Evolutionary conservation across 176 grass and related monocot species (phyloP), one percentile per base, ranked within the genome.

Genomic region (Carex parvula): DNA sequence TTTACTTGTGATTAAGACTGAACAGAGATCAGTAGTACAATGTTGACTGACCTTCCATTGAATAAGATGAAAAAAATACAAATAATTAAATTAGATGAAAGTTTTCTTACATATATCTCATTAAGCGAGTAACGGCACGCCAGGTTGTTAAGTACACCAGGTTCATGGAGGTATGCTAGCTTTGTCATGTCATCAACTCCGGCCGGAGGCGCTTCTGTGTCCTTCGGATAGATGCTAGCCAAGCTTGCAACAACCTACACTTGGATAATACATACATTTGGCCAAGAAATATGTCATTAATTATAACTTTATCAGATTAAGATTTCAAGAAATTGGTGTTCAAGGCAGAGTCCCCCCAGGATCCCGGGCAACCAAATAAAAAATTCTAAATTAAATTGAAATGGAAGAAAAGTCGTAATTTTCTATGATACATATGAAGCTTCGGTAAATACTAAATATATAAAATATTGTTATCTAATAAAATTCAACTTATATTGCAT

Each of bases 151-250:
- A 98, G 30, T 24, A 98, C 95, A 35, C 92, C 95, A 6, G 95
- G 95, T 57, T 98, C 95, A 79, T 98, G 92, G 52, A 98, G 95
- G 84, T 98, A 98, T 2, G 95, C 92, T 11, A 98, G 87, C 88
- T 94, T 98, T 1, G 95, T 98, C 95, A 98, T 98, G 84, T 98
- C 92, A 79, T 98, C 95, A 55, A 98, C 95, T 85, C 95, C 95
- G 2, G 90, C 84, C 0, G 90, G 88, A 18, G 95, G 92, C 20
- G 92, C 95, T 55, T 98, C 95, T 7, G 87, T 92, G 79, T 98
- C 95, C 59, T 98, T 98, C 11, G 95, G 95, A 79, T 98, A 93
- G 64, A 94, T 94, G 39, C 85, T 94, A 3, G 84, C 87, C 22
- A 94, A 80, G 70, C 71, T 89, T 2, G 95, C 92, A 86, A 91